Evolutionary conservation across 805 yeast species (phyloP).

Genomic region (Maudiozyma serrabonitensis): DNA sequence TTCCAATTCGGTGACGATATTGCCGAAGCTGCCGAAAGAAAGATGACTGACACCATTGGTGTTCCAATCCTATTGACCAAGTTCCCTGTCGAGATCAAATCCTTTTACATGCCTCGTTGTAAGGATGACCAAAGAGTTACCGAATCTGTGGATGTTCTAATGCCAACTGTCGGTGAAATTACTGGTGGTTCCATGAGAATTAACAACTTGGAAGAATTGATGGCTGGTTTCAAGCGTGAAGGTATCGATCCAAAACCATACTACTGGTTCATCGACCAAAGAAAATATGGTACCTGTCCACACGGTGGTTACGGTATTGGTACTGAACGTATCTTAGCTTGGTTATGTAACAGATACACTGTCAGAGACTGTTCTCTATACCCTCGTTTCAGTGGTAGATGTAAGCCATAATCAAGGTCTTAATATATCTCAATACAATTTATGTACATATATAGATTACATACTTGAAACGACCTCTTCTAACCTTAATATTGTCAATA

Average conservation of each 20-base stretch:
- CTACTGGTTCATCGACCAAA: slow-evolving; percentile 94
- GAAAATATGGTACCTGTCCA: slow-evolving; percentile 95
- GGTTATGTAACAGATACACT: slow-evolving; percentile 96
- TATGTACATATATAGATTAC: too few species aligned
- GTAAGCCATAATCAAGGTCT: slow-evolving; percentile 59
- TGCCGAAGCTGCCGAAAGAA: slow-evolving; percentile 99
- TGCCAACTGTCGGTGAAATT: slow-evolving; percentile 99
- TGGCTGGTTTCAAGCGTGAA: slow-evolving; percentile 90
- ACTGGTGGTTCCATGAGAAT: slow-evolving; percentile 99
- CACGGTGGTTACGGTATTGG: slow-evolving; percentile 99
- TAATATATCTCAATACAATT: too few species aligned
- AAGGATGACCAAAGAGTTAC: slow-evolving; percentile 87
- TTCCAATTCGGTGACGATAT: slow-evolving; percentile 98
- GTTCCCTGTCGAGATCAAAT: slow-evolving; percentile 95
- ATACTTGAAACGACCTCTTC: too few species aligned
- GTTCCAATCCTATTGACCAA: slow-evolving; percentile 84
- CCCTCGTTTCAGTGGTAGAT: slow-evolving; percentile 97
- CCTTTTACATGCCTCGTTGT: slow-evolving; percentile 96
- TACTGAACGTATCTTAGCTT: slow-evolving; percentile 94
- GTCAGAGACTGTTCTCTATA: slow-evolving; percentile 97
- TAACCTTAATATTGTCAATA: too few species aligned
- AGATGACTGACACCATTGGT: slow-evolving; percentile 92
- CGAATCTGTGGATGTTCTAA: slow-evolving; percentile 93
- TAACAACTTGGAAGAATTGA: slow-evolving; percentile 64
- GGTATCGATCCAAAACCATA: slow-evolving; percentile 71